Conservation (phyloP, 192 early-diverging fungal species). For the Coemansia asiatica region DNA sequence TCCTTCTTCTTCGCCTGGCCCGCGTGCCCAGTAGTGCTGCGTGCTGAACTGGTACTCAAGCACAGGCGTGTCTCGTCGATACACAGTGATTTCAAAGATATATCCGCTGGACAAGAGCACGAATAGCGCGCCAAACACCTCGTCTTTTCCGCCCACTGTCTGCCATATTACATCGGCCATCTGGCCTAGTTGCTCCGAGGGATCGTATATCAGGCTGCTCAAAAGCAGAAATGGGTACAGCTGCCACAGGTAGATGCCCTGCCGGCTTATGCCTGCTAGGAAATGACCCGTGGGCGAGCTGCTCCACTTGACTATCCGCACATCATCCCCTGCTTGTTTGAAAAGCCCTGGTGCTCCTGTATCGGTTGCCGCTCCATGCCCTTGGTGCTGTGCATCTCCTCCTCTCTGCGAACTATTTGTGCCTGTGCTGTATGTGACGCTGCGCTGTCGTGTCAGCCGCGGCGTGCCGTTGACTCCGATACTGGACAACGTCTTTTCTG, state of each 20-base stretch:
- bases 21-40: slow-evolving; percentile 49
- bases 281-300: slow-evolving; percentile 26
- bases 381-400: not conserved
- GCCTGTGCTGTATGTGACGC: slow-evolving; percentile 31
- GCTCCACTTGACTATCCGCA: slow-evolving; percentile 27
- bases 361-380: not conserved
- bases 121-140: slow-evolving; percentile 26
- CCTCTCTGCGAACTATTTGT: slow-evolving; percentile 1
- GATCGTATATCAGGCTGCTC: slow-evolving; percentile 38
- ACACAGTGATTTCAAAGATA: slow-evolving; percentile 40
- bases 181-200: slow-evolving; percentile 30
- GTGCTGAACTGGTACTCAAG: slow-evolving; percentile 43
- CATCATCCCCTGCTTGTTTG: not conserved
- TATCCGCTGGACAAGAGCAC: slow-evolving; percentile 29
- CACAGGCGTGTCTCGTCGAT: slow-evolving; percentile 14
- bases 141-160: not conserved
- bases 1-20: slow-evolving; percentile 47
- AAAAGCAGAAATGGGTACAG: slow-evolving; percentile 44
- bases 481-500: not conserved
- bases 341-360: not conserved
- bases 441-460: slow-evolving; percentile 21
- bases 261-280: slow-evolving; percentile 31
- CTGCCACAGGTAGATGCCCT: slow-evolving; percentile 47
- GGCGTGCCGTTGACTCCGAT: not conserved
- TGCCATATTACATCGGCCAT: slow-evolving; percentile 43